Base-by-base conservation (phyloP, 306 rosid species). In the Styphnolobium japonicum region DNA sequence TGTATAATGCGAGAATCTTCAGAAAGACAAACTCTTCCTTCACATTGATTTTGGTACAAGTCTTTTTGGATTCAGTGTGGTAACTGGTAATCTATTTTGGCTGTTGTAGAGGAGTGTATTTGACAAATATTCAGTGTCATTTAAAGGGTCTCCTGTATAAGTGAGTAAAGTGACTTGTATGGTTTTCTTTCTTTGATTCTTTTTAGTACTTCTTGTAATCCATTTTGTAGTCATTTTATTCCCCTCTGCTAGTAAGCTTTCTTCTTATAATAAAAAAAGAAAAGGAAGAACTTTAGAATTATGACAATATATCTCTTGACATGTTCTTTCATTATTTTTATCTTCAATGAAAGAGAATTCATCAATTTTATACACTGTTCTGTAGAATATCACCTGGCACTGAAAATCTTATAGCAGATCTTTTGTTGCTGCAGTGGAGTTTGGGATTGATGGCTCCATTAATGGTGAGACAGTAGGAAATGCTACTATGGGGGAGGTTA, bases 351-450 rank as follows among this genome's bases (percentile, higher is more conserved):
- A 23, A 53, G 51, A 56, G 67, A 18, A 39, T 21, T 43, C 2
- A 37, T 58, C 67, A 52, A 46, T 31, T 52, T 25, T 43, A 48
- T 65, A 2, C 7, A 10, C 33, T 57, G 57, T 77, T 75, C 33
- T 73, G 64, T 55, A 37, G 84, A 80, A 51, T 81, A 11, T 72
- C 58, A 74, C 45, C n/a, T 45, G 22, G 73, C 67, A 56, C 36
- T 29, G 75, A 53, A 43, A 71, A 40, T 18, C 80, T 67, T 60
- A 83, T 34, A 31, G 21, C 10, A 75, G 37, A 29, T 34, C 27
- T 78, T 63, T 66, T 87, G 55, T 84, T 80, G 62, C 67, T 87
- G 92, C 89, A 96, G 99, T 96, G 96, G 99, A 96, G 79, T 85
- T 89, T 85, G 88, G 80, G 75, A 72, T 85, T 77, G 96, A 85